These are phyloP conservation scores for Xylaria sp. DNA, from an alignment of 2,329 filamentous ascomycete species.

Conservation along the genomic window DNA sequence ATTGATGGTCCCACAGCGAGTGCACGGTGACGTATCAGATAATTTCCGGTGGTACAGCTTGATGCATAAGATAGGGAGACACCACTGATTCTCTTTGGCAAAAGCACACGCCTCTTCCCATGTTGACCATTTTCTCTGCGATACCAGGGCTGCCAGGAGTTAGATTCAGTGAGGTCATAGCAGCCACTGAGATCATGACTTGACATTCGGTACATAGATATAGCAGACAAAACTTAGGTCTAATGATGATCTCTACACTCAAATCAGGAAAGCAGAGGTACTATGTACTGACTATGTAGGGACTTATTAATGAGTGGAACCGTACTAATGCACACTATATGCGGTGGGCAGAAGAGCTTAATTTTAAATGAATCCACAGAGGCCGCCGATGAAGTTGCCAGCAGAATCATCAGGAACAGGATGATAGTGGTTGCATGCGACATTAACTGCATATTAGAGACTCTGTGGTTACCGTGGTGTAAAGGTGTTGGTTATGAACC, in stretches of 20 bases:
- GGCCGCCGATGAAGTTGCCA: not conserved
- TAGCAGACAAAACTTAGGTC: not conserved
- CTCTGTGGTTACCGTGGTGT: not conserved
- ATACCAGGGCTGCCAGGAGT: no score
- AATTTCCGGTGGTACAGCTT: constrained; percentile 26
- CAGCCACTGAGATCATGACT: constrained; percentile 23
- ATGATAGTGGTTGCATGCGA: not conserved
- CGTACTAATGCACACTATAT: constrained; percentile 7
- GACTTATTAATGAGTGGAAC: constrained; percentile 4
- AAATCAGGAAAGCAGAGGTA: not conserved
- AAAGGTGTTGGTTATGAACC: not conserved
- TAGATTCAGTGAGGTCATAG: constrained; percentile 9
- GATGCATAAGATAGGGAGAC: not conserved
- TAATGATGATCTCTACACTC: constrained; percentile 23
- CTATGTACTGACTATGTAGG: not conserved
- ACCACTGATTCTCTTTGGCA: not conserved
- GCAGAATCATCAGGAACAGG: not conserved
- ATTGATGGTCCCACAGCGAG: constrained; percentile 8
- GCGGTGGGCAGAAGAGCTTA: constrained; percentile 22
- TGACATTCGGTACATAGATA: constrained; percentile 13
- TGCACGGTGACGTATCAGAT: constrained; percentile 18
- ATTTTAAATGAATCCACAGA: constrained; percentile 22
- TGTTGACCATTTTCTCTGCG: not conserved
- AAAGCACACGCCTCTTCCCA: not conserved
- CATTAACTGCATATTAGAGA: not conserved